Base-by-base conservation (phyloP, 2,329 filamentous ascomycete species). In the Xylariaceae sp. region DNA sequence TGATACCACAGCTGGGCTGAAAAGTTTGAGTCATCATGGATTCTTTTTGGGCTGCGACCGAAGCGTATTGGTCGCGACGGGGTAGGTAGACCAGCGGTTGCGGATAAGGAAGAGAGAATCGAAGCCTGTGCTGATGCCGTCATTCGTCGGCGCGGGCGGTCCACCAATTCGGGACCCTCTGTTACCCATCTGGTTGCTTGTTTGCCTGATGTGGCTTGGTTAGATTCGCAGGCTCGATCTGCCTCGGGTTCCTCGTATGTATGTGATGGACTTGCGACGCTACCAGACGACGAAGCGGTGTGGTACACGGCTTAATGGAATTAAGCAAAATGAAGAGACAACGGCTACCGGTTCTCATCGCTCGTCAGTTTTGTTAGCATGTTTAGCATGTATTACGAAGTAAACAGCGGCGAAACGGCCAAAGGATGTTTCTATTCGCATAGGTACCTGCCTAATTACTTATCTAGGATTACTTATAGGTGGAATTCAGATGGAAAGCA, bases 51-150 rank as follows among this genome's bases (percentile, higher is more conserved):
- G 41, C 41, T 43, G 41, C 41, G 21, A 43, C 21, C 41, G 43
- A 15, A 48, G 16, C 9, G 29, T 34, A 19, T 19, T 29, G 12
- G 26, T 21, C 13, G 32, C 32, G 32, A 9, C 16, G n/a, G 18
- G 21, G 9, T n/a, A n/a, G 8, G 4, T 16, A 10, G 37, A 40
- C 16, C 16, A 40, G 19, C 12, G 19, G 10, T 9, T 22, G 19
- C 18, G 40, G 5, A 22, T 13, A 56, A 58, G 58, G n/a, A 57
- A 59, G 59, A 43, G 56, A 52, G n/a, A 49, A 48, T 45, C 46
- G 47, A 49, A 53, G 56, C 55, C 55, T 56, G 48, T 54, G 48
- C 57, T 45, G n/a, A 57, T 48, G 40, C 40, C 47, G 48, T 53
- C 51, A 57, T 55, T 51, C 47, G 51, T 34, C 10, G 37, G 42